A percentile compares a stretch with the other conserved stretches of the same genome.
phyloP scores from a whole-genome alignment of 148 eudicot species.

The Silene latifolia region DNA sequence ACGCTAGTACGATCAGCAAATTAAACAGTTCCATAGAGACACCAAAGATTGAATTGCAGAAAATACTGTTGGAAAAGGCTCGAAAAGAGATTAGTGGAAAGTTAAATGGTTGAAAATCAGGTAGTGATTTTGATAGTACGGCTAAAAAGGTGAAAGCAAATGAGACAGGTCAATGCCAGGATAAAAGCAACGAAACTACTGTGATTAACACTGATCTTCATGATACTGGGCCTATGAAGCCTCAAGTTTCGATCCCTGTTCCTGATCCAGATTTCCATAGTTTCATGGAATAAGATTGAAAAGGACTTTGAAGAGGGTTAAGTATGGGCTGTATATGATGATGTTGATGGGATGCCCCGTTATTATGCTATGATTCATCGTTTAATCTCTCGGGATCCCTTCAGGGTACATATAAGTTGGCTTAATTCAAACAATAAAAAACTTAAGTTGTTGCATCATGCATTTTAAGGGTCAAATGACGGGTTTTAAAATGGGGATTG shows the following conservation, averaged over 20 bases:
- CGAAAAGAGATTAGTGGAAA: slow-evolving; percentile 38
- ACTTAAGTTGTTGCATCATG: too few species aligned
- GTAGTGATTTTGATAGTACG: slow-evolving; percentile 13
- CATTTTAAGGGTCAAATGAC: too few species aligned
- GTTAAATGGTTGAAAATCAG: slow-evolving; percentile 32
- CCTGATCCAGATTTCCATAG: slow-evolving; percentile 61
- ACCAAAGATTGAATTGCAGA: slow-evolving; percentile 31
- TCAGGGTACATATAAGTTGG: slow-evolving; percentile 56
- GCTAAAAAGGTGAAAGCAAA: too few species aligned
- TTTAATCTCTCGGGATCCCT: too few species aligned
- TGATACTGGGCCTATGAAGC: slow-evolving; percentile 11
- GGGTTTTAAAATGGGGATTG: too few species aligned
- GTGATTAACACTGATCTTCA: slow-evolving; percentile 21
- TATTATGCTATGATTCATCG: too few species aligned
- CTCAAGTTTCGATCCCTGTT: slow-evolving; percentile 38
- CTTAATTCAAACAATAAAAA: slow-evolving; percentile 46
- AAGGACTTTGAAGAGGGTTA: slow-evolving; percentile 55
- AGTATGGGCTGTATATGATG: slow-evolving; percentile 77
- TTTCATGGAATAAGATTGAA: slow-evolving; percentile 53
- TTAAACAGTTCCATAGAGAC: too few species aligned
- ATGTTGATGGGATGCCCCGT: too few species aligned
- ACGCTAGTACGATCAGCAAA: too few species aligned
- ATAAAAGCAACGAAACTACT: slow-evolving; percentile 23
- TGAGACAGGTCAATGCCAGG: slow-evolving; percentile 21
- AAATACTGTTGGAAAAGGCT: slow-evolving; percentile 49